These are phyloP conservation scores for Fusarium tupiense DNA, from an alignment of 2,329 filamentous ascomycete genomes.

Conservation along the genomic window DNA sequence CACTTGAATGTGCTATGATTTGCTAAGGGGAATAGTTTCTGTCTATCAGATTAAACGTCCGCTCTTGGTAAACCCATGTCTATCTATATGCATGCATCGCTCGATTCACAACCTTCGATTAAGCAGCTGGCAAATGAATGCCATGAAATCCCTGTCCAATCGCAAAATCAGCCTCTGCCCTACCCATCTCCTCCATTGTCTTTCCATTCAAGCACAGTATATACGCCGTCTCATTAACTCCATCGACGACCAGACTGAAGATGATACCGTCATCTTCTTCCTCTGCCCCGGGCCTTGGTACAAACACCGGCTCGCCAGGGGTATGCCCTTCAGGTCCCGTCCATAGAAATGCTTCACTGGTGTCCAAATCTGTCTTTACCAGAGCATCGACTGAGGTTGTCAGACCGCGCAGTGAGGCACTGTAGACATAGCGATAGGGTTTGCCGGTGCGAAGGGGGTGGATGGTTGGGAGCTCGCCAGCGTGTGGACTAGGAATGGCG, in stretches of 20 bases:
- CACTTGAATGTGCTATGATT: not conserved
- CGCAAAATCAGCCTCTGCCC: conserved; percentile 69
- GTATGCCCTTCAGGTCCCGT: conserved; percentile 66
- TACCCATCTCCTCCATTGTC: conserved; percentile 70
- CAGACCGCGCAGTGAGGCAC: conserved; percentile 63
- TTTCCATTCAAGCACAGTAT: conserved; percentile 71
- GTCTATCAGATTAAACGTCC: not conserved
- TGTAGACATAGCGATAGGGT: conserved; percentile 70
- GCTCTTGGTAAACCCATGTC: not conserved
- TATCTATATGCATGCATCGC: not conserved
- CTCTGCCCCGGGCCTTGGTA: conserved; percentile 55
- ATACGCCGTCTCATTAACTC: conserved; percentile 67
- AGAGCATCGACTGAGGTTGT: conserved; percentile 71
- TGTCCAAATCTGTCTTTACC: conserved; percentile 71
- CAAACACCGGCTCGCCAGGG: conserved; percentile 76
- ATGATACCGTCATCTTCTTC: conserved; percentile 72
- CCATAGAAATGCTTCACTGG: conserved; percentile 65
- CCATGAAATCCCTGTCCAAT: conserved; percentile 75
- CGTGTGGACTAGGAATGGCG: conserved; percentile 61
- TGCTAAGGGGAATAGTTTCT: not conserved
- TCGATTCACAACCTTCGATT: not conserved
- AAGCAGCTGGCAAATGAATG: conserved; percentile 50
- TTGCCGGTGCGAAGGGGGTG: conserved; percentile 65
- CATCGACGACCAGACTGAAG: conserved; percentile 72
- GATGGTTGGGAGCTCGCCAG: conserved; percentile 73